A percentile compares a stretch with the other conserved stretches of the same genome.
phyloP scores from a whole-genome alignment of 2,329 filamentous ascomycete species.

The Cladosporium sp. region DNA sequence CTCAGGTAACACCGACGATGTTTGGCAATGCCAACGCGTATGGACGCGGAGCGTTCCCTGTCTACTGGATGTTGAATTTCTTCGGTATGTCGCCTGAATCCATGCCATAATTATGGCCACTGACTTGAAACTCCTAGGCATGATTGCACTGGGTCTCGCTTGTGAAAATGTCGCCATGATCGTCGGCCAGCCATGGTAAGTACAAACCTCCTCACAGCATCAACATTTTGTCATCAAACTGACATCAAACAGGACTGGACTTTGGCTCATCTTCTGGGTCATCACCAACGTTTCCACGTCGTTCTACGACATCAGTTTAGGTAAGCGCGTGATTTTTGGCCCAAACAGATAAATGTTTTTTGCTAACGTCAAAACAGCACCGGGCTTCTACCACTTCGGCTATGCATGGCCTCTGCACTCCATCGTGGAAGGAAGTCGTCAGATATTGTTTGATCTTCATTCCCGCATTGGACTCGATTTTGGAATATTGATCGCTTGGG shows the following conservation, averaged over 20 bases:
- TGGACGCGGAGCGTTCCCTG: conserved; percentile 54
- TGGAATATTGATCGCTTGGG: conserved; percentile 58
- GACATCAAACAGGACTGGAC: conserved; percentile 5
- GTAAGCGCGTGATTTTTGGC: neutral
- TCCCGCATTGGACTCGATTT: conserved; percentile 58
- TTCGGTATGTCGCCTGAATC: conserved; percentile 51
- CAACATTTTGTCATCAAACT: neutral
- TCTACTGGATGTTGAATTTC: conserved; percentile 54
- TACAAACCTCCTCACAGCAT: conserved; percentile 36
- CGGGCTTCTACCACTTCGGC: conserved; percentile 58
- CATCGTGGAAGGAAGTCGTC: conserved; percentile 56
- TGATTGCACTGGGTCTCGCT: conserved; percentile 59
- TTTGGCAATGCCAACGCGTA: conserved; percentile 50
- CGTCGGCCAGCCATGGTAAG: conserved; percentile 55
- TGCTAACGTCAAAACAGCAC: conserved; percentile 46
- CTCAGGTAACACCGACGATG: conserved; percentile 33
- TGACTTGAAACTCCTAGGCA: conserved; percentile 53
- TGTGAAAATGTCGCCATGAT: conserved; percentile 64
- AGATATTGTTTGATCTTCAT: conserved; percentile 59
- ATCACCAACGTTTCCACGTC: conserved; percentile 60
- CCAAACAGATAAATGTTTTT: neutral
- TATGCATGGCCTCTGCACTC: conserved; percentile 62
- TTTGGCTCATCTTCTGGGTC: conserved; percentile 66
- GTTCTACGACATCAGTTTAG: conserved; percentile 47
- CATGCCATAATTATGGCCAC: conserved; percentile 55